These are phyloP conservation scores for Penicillium frequentans DNA, from an alignment of 2,329 filamentous ascomycete genomes.

Conservation along the genomic window DNA sequence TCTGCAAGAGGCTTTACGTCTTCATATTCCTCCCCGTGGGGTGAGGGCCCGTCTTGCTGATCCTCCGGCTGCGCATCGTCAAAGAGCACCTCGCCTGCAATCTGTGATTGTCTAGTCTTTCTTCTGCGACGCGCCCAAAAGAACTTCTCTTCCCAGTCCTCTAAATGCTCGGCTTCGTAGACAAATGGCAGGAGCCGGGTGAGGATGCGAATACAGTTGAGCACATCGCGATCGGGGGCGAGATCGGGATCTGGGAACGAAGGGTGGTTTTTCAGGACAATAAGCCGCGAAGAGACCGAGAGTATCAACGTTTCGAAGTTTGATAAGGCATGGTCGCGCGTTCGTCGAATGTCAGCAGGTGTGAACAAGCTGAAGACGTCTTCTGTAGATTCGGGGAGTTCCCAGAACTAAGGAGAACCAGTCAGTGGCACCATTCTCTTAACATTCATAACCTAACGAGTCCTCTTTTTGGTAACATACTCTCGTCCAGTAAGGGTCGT, in stretches of 20 bases:
- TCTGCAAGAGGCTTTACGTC: conserved; percentile 85
- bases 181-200: conserved; percentile 87
- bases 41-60: conserved; percentile 47
- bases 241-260: conserved; percentile 86
- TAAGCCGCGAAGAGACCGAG: conserved; percentile 78
- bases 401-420: conserved; percentile 74
- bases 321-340: conserved; percentile 77
- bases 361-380: conserved; percentile 97
- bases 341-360: conserved; percentile 81
- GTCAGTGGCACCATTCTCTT: conserved; percentile 22
- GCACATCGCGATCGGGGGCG: conserved; percentile 78
- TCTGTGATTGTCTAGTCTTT: conserved; percentile 64
- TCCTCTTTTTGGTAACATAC: conserved; percentile 53
- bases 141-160: conserved; percentile 86
- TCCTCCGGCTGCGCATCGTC: conserved; percentile 66
- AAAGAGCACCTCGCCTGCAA: conserved; percentile 77
- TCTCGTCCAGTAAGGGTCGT: conserved; percentile 90
- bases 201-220: conserved; percentile 91
- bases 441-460: too few relatives aligned
- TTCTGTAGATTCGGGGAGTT: conserved; percentile 90
- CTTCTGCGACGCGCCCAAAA: conserved; percentile 81
- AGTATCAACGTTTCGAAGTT: conserved; percentile 89
- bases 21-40: conserved; percentile 65
- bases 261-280: conserved; percentile 79
- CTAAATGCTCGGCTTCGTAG: conserved; percentile 82